phyloP scores from a whole-genome alignment of 352 stramenopile genomes.

The Phytophthora tubulina region DNA sequence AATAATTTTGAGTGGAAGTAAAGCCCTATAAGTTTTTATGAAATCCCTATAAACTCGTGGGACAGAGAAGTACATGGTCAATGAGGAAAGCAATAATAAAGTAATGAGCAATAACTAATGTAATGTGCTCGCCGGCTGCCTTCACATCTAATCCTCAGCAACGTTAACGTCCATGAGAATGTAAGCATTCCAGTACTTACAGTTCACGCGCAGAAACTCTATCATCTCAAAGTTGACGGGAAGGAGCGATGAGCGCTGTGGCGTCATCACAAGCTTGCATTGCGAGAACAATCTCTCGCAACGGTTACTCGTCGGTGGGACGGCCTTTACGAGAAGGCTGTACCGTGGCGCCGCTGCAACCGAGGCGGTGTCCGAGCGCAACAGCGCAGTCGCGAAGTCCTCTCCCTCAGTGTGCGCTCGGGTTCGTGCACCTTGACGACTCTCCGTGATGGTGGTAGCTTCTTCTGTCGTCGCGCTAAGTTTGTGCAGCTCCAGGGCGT shows the following conservation, averaged over 20 bases:
- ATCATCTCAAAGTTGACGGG: constrained; percentile 6
- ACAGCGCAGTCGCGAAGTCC: not conserved
- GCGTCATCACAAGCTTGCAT: not conserved
- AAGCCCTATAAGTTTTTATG: too few species aligned
- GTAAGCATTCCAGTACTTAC: not conserved
- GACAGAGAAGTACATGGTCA: not conserved
- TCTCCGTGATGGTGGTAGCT: not conserved
- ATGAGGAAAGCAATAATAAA: not conserved
- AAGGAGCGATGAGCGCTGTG: not conserved
- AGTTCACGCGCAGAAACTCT: not conserved
- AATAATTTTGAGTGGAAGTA: too few species aligned
- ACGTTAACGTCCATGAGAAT: not conserved
- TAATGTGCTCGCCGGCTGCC: not conserved
- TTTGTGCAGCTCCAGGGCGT: not conserved
- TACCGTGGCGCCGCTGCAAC: not conserved
- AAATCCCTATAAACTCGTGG: too few species aligned
- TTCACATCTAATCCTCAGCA: not conserved
- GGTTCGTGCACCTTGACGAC: not conserved
- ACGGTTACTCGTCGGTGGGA: not conserved
- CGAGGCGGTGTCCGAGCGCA: not conserved
- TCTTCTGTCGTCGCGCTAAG: not conserved
- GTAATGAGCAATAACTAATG: constrained; percentile 7
- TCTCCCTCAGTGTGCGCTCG: not conserved
- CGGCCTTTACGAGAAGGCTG: not conserved
- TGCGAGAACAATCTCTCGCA: not conserved